These are phyloP conservation scores for Lenzites betulinus DNA, from an alignment of 768 basidiomycete species.

Conservation along the genomic window DNA sequence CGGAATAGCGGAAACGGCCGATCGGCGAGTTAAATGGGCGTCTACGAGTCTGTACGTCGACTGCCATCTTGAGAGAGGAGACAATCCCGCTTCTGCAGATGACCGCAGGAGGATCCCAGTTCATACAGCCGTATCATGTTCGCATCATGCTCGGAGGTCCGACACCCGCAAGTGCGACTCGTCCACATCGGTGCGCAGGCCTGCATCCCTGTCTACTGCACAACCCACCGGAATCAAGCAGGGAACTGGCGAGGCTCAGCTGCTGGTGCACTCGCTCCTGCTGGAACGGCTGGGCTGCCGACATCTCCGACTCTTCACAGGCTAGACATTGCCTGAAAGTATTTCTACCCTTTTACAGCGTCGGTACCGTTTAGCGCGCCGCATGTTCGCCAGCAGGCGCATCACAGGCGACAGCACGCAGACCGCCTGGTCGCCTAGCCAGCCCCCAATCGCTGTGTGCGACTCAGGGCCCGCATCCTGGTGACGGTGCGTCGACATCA, in stretches of 20 bases:
- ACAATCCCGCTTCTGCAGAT: slow-evolving; percentile 14
- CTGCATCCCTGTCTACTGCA: background rate
- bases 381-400: slow-evolving; percentile 21
- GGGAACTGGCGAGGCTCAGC: background rate
- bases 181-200: background rate
- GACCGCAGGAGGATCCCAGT: slow-evolving; percentile 2
- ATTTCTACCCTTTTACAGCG: slow-evolving; percentile 10
- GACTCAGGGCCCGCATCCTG: slow-evolving; percentile 1
- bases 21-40: slow-evolving; percentile 2
- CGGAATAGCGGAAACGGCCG: background rate
- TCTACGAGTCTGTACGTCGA: background rate
- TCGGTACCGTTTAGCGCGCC: slow-evolving; percentile 18
- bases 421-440: slow-evolving; percentile 4
- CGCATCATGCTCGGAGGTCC: slow-evolving; percentile 16
- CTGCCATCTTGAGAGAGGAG: slow-evolving; percentile 16
- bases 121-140: slow-evolving; percentile 14
- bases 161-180: no score
- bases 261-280: background rate
- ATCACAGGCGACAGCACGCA: slow-evolving; percentile 9
- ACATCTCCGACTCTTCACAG: background rate
- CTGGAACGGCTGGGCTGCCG: background rate
- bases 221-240: background rate
- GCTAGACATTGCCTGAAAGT: background rate
- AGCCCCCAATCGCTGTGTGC: background rate
- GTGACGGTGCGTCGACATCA: slow-evolving; percentile 2